Evolutionary conservation across 768 basidiomycete species (phyloP).

Genomic region (Tremella fuciformis): DNA sequence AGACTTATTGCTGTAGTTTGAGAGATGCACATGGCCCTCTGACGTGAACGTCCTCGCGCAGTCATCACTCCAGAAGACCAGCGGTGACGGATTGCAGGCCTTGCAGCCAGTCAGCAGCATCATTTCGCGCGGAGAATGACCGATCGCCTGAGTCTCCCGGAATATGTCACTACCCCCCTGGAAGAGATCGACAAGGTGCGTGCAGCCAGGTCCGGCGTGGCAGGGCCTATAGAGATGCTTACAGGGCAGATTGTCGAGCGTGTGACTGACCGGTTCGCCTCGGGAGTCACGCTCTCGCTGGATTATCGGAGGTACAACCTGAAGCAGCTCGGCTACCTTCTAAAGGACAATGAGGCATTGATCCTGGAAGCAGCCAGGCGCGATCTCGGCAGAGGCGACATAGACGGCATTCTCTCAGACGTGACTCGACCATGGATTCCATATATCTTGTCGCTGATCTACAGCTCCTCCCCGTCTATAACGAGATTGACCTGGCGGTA

Average conservation of each 20-base stretch:
- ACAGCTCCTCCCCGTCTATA: constrained; percentile 32
- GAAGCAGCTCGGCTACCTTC: constrained; percentile 49
- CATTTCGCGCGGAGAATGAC: no score
- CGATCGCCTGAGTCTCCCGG: no score
- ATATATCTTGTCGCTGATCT: background rate
- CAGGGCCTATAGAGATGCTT: background rate
- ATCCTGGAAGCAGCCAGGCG: constrained; percentile 37
- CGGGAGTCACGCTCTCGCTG: constrained; percentile 25
- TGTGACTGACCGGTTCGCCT: constrained; percentile 28
- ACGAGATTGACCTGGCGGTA: constrained; percentile 47
- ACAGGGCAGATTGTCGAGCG: constrained; percentile 20
- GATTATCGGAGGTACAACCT: constrained; percentile 47
- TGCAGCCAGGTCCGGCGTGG: background rate
- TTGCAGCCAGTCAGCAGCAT: no score
- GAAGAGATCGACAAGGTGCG: constrained; percentile 12
- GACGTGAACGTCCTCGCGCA: no score
- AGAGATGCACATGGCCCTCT: no score
- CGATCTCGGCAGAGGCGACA: constrained; percentile 44
- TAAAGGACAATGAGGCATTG: constrained; percentile 45
- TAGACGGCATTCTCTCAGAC: constrained; percentile 36
- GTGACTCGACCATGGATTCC: constrained; percentile 24
- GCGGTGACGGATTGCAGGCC: no score
- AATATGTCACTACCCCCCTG: constrained; percentile 6
- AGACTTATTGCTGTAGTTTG: no score
- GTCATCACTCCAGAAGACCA: no score